Conservation (phyloP, 306 rosid species). For the Cyamopsis tetragonoloba region DNA sequence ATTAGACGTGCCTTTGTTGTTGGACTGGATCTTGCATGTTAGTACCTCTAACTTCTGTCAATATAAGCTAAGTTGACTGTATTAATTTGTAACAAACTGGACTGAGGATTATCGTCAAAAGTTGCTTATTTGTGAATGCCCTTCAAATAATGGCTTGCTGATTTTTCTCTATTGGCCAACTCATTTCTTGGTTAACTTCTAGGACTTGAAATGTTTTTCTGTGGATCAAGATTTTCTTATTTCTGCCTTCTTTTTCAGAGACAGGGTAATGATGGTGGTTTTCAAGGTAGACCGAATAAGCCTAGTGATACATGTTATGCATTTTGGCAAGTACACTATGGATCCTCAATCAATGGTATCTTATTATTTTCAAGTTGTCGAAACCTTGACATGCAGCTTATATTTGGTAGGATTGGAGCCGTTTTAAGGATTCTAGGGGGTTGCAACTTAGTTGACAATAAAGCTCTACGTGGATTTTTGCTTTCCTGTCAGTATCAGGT, state of each 20-base stretch:
- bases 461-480: constrained; percentile 61
- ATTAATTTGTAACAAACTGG: not conserved
- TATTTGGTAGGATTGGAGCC: constrained; percentile 71
- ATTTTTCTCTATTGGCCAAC: not conserved
- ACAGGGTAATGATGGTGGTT: constrained; percentile 81
- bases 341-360: not conserved
- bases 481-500: constrained; percentile 81
- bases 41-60: not conserved
- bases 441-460: constrained; percentile 48
- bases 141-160: constrained; percentile 16
- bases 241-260: constrained; percentile 50
- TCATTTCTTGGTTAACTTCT: not conserved
- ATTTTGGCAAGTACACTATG: constrained; percentile 61
- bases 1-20: constrained; percentile 62
- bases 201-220: not conserved
- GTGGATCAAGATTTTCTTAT: not conserved
- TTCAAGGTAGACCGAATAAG: constrained; percentile 96
- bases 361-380: constrained; percentile 2
- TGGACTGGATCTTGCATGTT: constrained; percentile 92
- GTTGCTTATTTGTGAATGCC: constrained; percentile 1
- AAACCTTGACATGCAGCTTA: constrained; percentile 28
- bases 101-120: not conserved
- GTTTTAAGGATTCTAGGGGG: constrained; percentile 73
- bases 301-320: constrained; percentile 85
- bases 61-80: not conserved